Evolutionary conservation across 2,329 filamentous ascomycete species (phyloP).

Genomic region (Trichoderma pleuroti): DNA sequence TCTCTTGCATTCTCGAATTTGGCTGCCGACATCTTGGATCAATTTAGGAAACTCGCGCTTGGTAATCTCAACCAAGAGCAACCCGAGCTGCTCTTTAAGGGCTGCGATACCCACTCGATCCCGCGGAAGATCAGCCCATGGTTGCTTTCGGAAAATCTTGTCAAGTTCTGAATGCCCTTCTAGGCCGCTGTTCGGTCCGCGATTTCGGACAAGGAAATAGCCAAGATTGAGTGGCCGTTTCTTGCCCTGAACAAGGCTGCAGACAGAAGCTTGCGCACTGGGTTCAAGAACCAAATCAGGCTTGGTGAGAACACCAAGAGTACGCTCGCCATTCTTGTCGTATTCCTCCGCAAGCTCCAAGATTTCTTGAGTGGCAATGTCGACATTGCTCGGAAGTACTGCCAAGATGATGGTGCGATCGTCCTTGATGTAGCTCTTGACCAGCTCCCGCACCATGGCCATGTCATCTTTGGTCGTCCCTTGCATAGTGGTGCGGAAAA

Average conservation of each 20-base stretch:
- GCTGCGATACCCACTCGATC: neutral
- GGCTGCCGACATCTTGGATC: neutral
- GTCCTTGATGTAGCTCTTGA: neutral
- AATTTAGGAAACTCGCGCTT: neutral
- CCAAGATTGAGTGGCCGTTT: neutral
- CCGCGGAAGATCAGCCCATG: neutral
- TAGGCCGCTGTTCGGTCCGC: neutral
- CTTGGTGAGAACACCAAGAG: neutral
- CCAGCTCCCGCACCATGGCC: rapidly evolving
- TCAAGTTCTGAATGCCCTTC: neutral
- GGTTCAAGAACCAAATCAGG: neutral
- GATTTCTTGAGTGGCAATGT: neutral
- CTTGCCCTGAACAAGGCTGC: neutral
- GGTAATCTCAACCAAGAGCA: neutral
- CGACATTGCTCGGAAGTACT: neutral
- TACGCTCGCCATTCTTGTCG: neutral
- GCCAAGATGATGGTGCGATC: neutral
- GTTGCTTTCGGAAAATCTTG: neutral
- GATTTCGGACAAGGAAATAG: neutral
- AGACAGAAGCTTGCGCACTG: neutral
- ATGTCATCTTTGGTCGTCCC: neutral
- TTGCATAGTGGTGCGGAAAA: neutral
- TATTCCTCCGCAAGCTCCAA: neutral
- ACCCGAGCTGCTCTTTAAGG: neutral
- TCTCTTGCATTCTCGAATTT: neutral